Base-by-base conservation (phyloP, 176 grass and related monocot genomes). In the Typha latifolia region DNA sequence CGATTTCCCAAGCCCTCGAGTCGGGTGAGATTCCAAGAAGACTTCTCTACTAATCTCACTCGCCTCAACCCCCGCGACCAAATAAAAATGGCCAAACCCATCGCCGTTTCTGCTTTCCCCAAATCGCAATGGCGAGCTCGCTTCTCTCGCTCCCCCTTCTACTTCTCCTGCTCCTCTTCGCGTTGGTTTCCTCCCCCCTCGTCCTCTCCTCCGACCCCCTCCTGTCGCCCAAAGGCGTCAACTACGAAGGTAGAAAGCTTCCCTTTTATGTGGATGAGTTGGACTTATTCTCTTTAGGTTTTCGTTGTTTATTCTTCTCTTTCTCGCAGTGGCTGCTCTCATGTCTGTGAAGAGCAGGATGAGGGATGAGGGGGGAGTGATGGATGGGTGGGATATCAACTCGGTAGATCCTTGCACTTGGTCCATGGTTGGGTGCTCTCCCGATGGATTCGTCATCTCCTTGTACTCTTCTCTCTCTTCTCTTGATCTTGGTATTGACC, bases 351-450 rank as follows among this genome's bases (percentile, higher is more conserved):
- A 99, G 79, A 87, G 83, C 81, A 79, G 74, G 81, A 84, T 99
- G 83, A 81, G 84, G 74, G 94, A 93, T 64, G 88, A 93, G 72
- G 87, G 73, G 51, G 77, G 83, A 77, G 73, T 66, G 49, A 99
- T 90, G 89, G 72, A 73, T 16, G 77, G 66, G 51, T 93, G 86
- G 94, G 94, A 99, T 72, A 93, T 99, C 81, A 81, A 86, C 81
- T 99, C 94, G 43, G 94, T 99, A 11, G 94, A 99, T 79, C 94
- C 94, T 3, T 99, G 94, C 73, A 99, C 94, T 51, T 99, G 94
- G 94, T 93, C 86, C 78, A 99, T 90, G 89, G 83, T 93, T 66
- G 82, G 81, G 51, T 99, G 94, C 83, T 81, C 85, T 63, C 63
- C 89, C 27, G 85, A 92, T 68, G 81, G 82, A 24, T 99, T 99